phyloP scores from a whole-genome alignment of 139 green algal genomes.

The Coelastrella sp. region DNA sequence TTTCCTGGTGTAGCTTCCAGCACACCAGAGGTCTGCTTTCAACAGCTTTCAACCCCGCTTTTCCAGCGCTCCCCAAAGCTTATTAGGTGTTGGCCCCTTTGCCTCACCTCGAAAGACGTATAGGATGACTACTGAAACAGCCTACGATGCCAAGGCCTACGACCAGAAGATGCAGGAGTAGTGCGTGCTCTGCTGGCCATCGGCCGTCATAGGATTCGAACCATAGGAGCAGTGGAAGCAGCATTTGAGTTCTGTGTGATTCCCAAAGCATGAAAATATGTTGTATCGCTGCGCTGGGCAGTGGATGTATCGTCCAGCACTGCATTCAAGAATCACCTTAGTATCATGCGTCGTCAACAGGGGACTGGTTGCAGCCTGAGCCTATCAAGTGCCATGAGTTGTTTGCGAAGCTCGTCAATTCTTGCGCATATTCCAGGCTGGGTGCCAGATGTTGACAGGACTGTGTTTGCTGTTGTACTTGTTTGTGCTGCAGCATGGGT shows the following conservation, averaged over 20 bases:
- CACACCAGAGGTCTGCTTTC: constrained; percentile 36
- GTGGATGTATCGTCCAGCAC: too few species aligned
- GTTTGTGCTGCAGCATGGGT: constrained; percentile 67
- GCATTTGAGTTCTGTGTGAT: too few species aligned
- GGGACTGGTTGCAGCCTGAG: not conserved
- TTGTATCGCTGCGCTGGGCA: too few species aligned
- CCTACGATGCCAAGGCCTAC: constrained; percentile 50
- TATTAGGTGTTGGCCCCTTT: not conserved
- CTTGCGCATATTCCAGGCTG: too few species aligned
- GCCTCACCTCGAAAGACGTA: constrained; percentile 9
- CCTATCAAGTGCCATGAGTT: too few species aligned
- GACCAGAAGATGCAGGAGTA: constrained; percentile 73
- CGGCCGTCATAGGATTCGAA: constrained; percentile 5
- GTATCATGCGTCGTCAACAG: not conserved
- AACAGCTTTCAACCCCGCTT: constrained; percentile 15
- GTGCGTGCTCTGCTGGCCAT: constrained; percentile 52
- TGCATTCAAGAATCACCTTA: too few species aligned
- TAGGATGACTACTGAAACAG: constrained; percentile 53
- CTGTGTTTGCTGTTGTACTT: not conserved
- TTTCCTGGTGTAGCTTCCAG: constrained; percentile 42
- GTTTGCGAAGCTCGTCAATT: too few species aligned
- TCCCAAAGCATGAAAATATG: too few species aligned
- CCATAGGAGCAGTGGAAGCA: not conserved
- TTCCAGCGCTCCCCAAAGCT: not conserved
- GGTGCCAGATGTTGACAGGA: too few species aligned